Conservation (phyloP, 2,329 filamentous ascomycete species). For the Cercospora janseana region DNA sequence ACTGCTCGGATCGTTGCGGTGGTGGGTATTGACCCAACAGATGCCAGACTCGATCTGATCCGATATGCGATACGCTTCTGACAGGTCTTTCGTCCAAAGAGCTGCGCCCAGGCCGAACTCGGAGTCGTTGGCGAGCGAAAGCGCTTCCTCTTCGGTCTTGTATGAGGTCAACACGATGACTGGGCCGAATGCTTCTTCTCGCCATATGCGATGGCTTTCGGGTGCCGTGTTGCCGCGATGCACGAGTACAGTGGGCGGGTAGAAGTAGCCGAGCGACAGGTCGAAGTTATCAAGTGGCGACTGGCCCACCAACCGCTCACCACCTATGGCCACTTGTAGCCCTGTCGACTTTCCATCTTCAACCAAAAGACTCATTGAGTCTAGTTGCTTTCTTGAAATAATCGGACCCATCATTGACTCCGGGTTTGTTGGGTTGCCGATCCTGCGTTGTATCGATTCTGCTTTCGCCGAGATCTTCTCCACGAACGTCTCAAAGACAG, state of each 20-base stretch:
- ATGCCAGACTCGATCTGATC: conserved; percentile 62
- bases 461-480: conserved; percentile 57
- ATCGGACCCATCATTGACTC: conserved; percentile 64
- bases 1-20: conserved; percentile 69
- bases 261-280: conserved; percentile 53
- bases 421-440: conserved; percentile 68
- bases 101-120: conserved; percentile 53
- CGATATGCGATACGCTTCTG: conserved; percentile 53
- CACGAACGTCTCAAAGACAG: conserved; percentile 59
- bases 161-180: conserved; percentile 48
- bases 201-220: conserved; percentile 41
- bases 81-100: conserved; percentile 52
- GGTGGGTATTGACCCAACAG: conserved; percentile 63
- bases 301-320: conserved; percentile 46
- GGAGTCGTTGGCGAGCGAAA: conserved; percentile 51
- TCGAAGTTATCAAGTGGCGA: conserved; percentile 54
- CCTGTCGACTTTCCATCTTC: conserved; percentile 64
- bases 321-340: conserved; percentile 45
- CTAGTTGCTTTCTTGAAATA: conserved; percentile 60
- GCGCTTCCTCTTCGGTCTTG: conserved; percentile 42
- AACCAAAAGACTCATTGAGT: conserved; percentile 62
- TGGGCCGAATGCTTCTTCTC: conserved; percentile 49
- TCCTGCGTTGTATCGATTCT: conserved; percentile 64
- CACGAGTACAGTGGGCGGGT: conserved; percentile 43
- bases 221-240: conserved; percentile 31